Base-by-base conservation (phyloP, 192 early-diverging fungal species). In the Thoreauomyces humboldtii region DNA sequence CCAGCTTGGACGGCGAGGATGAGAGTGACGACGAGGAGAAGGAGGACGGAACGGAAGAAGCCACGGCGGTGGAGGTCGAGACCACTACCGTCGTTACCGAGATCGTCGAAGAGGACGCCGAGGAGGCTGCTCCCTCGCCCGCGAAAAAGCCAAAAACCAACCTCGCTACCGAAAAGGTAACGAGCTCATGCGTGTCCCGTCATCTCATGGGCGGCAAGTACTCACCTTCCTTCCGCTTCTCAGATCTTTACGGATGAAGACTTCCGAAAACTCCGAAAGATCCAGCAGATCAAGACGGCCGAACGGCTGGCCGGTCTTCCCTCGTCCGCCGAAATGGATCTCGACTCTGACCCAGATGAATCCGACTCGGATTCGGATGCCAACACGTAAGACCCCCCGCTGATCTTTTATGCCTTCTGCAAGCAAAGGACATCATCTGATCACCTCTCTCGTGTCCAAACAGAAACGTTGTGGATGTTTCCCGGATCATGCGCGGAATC, bases 231-330 rank as follows among this genome's bases (percentile, higher is more conserved):
- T 19, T 7, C 35, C 55, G 29, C 79, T 57, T 57, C 11, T 9
- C 5, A 87, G 67, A 91, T 98, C 54, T 80, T 95, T 46, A 95
- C 93, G 38, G 87, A 90, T 32, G 90, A 92, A 27, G 96, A 98
- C 79, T 97, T 97, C 76, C 87, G 81, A 25, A 87, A 83, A 54
- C 86, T 98, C 63, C 78, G 89, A 51, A 85, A 87, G 61, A 79
- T 93, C 28, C 89, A 87, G 67, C 75, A 82, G 51, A 73, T 86
- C 25, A 69, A 82, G 44, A 86, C 90, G 57, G 81, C 82, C 21
- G 81, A 87, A 33, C 63, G 62, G 29, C 54, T 86, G 63, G 54
- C 75, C 14, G 84, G 84, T 3, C 47, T 70, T 14, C 45, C 44
- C 1, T 37, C 56, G 1, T 12, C 11, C 38, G 68, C 70, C 47